Evolutionary conservation across 345 rosid genomes (phyloP), one percentile per base, ranked within the genome.

Genomic region (Erysimum cheiranthoides): DNA sequence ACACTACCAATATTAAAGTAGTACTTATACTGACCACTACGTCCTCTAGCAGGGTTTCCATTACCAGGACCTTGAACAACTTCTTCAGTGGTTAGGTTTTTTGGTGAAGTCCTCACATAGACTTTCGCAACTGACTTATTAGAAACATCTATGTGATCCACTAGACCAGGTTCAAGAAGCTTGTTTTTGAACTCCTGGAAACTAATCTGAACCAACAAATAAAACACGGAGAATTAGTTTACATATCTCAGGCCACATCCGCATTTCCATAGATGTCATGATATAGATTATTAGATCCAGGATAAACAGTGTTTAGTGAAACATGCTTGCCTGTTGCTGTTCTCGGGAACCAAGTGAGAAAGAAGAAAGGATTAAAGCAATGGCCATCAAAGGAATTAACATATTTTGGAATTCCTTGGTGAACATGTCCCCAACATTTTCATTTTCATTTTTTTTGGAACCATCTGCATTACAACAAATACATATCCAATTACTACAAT

Each of bases 151-250:
- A 94, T 86, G 82, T 75, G 97, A 85, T 94, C 97, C 73, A 94
- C 99, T 79, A 92, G 64, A 73, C 97, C 97, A 36, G 91, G 91
- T 80, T 92, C 97, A 54, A 94, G 91, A 56, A 92, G 89, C 89
- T 89, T 88, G 82, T 93, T 92, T 78, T 88, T 90, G 85, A 92
- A 92, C 81, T 92, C 99, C 77, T 94, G 99, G 88, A 94, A 94
- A 67, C 97, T 92, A 80, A 94, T 90, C 99, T 94, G 90, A 68
- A 79, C 73, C 34, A 73, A 34, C 21, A 52, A 3, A 42, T 25
- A 34, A n/a, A 51, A 30, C 27, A 54, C 4, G 0, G 45, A 57
- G 2, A 52, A 42, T 57, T 21, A 77, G 47, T 14, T 31, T 3
- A 39, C 49, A 10, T 56, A 43, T 54, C 47, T 32, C 39, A 74